Conservation (phyloP, 208 protist species). For the Trypanosoma rangeli region DNA sequence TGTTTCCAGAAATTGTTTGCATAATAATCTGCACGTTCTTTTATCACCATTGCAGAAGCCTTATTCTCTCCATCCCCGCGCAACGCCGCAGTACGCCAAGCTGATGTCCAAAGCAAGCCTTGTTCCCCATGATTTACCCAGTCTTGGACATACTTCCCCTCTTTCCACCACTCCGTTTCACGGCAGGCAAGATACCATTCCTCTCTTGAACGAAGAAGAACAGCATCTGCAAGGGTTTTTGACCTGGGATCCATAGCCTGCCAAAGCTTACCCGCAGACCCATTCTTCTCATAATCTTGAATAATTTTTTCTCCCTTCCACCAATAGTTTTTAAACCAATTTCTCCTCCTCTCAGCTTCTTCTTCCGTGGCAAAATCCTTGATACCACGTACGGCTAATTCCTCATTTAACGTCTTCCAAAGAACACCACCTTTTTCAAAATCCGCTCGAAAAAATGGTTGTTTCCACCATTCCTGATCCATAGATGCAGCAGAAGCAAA, state of each 20-base stretch:
- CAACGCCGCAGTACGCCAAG: constrained; percentile 20
- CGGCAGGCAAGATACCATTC: constrained; percentile 33
- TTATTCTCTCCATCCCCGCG: constrained; percentile 8
- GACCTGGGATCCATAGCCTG: constrained; percentile 13
- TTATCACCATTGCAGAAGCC: constrained; percentile 13
- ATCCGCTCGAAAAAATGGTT: constrained; percentile 23
- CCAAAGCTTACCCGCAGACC: constrained; percentile 30
- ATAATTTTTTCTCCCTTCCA: constrained; percentile 36
- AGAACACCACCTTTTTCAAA: constrained; percentile 30
- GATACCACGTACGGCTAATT: constrained; percentile 21
- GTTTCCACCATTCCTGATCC: constrained; percentile 46
- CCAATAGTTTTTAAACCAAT: constrained; percentile 41
- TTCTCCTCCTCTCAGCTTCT: constrained; percentile 22
- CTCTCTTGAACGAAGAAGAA: constrained; percentile 26
- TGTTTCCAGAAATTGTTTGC: constrained; percentile 40
- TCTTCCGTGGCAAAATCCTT: constrained; percentile 20
- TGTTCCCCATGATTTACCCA: constrained; percentile 33
- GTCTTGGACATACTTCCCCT: constrained; percentile 26
- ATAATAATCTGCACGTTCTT: constrained; percentile 32
- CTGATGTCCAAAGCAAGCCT: constrained; percentile 30
- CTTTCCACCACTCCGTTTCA: constrained; percentile 44
- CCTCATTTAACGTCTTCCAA: constrained; percentile 32
- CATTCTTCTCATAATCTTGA: constrained; percentile 38
- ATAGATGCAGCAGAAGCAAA: constrained; percentile 25
- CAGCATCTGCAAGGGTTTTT: constrained; percentile 9